These are phyloP conservation scores for Pelomyxa schiedti DNA, from an alignment of 78 protist species.

Conservation along the genomic window DNA sequence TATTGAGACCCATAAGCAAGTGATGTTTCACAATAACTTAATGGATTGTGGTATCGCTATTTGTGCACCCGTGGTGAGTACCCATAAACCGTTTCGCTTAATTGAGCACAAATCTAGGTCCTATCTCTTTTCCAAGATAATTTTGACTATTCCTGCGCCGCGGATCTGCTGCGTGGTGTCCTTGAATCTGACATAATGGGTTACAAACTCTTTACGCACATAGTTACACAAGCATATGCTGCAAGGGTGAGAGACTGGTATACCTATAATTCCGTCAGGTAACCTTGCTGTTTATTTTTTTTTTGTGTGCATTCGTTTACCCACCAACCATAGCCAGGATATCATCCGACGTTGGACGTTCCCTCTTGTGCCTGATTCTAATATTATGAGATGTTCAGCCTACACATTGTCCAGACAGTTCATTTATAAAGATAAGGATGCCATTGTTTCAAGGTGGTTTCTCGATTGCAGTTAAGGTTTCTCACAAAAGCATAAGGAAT, in stretches of 20 bases:
- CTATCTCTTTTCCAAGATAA: slow-evolving; percentile 50
- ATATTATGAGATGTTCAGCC: slow-evolving; percentile 7
- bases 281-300: not conserved
- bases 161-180: slow-evolving; percentile 46
- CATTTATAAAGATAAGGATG: slow-evolving; percentile 40
- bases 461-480: not conserved
- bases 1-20: slow-evolving; percentile 11
- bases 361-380: slow-evolving; percentile 71
- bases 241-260: slow-evolving; percentile 40
- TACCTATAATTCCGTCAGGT: slow-evolving; percentile 47
- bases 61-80: slow-evolving; percentile 62
- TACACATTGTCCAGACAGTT: slow-evolving; percentile 30
- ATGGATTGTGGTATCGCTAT: slow-evolving; percentile 56
- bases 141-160: slow-evolving; percentile 52
- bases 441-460: slow-evolving; percentile 20
- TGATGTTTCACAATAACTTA: slow-evolving; percentile 51
- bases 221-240: slow-evolving; percentile 49
- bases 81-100: not conserved
- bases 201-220: slow-evolving; percentile 28
- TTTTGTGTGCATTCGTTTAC: not conserved
- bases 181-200: slow-evolving; percentile 33
- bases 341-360: slow-evolving; percentile 68
- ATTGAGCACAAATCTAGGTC: slow-evolving; percentile 12
- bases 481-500: slow-evolving; percentile 9
- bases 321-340: slow-evolving; percentile 18